Percentiles rank a stretch among this genome's conserved stretches.
These are phyloP conservation scores for Fusarium citri DNA, from an alignment of 2,329 filamentous ascomycete genomes.

Conservation along the genomic window DNA sequence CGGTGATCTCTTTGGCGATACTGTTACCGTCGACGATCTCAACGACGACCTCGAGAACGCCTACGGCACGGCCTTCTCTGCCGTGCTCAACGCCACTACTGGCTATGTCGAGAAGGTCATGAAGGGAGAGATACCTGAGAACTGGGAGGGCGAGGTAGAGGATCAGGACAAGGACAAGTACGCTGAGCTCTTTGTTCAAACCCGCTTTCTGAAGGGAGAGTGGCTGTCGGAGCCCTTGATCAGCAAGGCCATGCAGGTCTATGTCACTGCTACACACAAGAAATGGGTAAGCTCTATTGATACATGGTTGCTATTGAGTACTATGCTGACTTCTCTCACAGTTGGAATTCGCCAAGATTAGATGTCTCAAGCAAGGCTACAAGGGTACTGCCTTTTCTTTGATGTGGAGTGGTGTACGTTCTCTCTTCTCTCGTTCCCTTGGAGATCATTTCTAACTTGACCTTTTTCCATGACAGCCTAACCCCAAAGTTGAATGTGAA, in stretches of 20 bases:
- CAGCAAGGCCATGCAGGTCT: constrained; percentile 1
- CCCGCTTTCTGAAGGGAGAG: constrained; percentile 4
- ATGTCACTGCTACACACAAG: not conserved
- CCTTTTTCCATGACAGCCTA: not conserved
- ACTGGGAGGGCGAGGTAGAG: not conserved
- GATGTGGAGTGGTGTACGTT: constrained; percentile 2
- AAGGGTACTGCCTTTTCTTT: not conserved
- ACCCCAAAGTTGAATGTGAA: not conserved
- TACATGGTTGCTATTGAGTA: not conserved
- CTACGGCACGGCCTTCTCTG: constrained; percentile 16
- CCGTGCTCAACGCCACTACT: constrained; percentile 1
- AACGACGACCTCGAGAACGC: constrained; percentile 2
- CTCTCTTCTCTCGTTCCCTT: not conserved
- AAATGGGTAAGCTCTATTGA: not conserved
- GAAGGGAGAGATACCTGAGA: not conserved
- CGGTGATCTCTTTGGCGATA: not conserved
- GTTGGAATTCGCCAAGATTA: constrained; percentile 7
- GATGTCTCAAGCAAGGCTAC: not conserved
- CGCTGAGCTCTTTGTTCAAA: not conserved
- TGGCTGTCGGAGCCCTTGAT: constrained; percentile 12
- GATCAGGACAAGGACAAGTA: not conserved
- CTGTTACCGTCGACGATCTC: constrained; percentile 5
- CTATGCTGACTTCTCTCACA: not conserved
- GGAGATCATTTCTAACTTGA: not conserved
- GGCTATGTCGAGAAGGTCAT: constrained; percentile 11